phyloP scores from a whole-genome alignment of 495 filamentous ascomycete genomes.

The Cercophora samala region DNA sequence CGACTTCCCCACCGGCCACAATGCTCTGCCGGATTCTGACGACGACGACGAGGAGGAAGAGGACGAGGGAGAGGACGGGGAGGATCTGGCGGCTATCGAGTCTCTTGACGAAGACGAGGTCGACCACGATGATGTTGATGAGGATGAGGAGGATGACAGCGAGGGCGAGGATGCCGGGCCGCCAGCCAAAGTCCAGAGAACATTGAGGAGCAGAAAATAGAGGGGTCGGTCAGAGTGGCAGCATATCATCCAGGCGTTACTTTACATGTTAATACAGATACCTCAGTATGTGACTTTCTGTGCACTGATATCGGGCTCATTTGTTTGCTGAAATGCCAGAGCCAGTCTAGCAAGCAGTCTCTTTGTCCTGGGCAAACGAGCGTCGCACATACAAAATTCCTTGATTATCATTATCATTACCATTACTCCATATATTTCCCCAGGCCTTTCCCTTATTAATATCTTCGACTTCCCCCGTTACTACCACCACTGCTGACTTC shows the following conservation, averaged over 20 bases:
- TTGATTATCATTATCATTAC: background rate
- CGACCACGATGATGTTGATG: slow-evolving; percentile 40
- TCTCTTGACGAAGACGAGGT: slow-evolving; percentile 40
- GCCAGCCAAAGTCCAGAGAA: slow-evolving; percentile 38
- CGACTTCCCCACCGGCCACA: slow-evolving; percentile 23
- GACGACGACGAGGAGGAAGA: slow-evolving; percentile 33
- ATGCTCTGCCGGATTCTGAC: slow-evolving; percentile 29
- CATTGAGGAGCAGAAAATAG: slow-evolving; percentile 7
- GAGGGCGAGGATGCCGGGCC: slow-evolving; percentile 34
- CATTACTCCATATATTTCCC: background rate
- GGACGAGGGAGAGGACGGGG: slow-evolving; percentile 22
- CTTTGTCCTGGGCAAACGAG: too few species aligned
- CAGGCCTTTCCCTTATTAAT: background rate
- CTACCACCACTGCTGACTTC: background rate
- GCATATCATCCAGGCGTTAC: background rate
- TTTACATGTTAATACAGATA: slow-evolving; percentile 7
- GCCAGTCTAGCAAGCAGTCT: too few species aligned
- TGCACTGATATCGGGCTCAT: too few species aligned
- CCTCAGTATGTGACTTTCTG: background rate
- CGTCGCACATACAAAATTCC: too few species aligned
- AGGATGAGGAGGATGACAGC: slow-evolving; percentile 37
- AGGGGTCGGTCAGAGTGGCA: background rate
- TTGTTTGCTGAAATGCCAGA: too few species aligned
- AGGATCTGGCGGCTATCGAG: slow-evolving; percentile 33
- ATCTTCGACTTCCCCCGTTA: background rate